These are phyloP conservation scores for Trichosporon ovoides DNA, from an alignment of 1,284 basidiomycete species.

Conservation along the genomic window DNA sequence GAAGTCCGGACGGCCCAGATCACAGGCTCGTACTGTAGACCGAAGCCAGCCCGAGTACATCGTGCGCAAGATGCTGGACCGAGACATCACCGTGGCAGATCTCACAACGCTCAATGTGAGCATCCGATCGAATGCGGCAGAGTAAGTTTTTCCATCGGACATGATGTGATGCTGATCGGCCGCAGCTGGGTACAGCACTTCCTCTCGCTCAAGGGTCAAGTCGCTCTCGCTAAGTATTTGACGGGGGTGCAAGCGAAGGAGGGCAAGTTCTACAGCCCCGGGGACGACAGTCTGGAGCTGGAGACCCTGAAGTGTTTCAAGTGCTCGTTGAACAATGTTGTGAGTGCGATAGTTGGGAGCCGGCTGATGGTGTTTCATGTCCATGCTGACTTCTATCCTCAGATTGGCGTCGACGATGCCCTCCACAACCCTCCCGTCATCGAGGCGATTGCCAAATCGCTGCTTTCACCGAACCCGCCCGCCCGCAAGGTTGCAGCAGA, in stretches of 20 bases:
- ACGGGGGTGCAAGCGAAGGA: constrained; percentile 31
- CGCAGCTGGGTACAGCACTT: constrained; percentile 76
- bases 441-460: constrained; percentile 72
- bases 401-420: constrained; percentile 73
- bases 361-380: neutral
- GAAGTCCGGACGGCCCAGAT: constrained; percentile 51
- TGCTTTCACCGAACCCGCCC: constrained; percentile 75
- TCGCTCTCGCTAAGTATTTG: constrained; percentile 76
- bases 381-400: constrained; percentile 14
- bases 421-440: constrained; percentile 72
- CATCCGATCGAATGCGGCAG: constrained; percentile 71
- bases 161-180: neutral
- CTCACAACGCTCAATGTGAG: constrained; percentile 35
- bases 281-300: constrained; percentile 60
- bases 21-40: constrained; percentile 39
- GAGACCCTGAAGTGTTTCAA: constrained; percentile 86
- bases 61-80: constrained; percentile 36
- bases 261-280: neutral
- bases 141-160: constrained; percentile 53
- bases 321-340: constrained; percentile 72
- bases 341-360: constrained; percentile 47
- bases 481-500: constrained; percentile 79
- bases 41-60: constrained; percentile 69
- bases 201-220: constrained; percentile 70
- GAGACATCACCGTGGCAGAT: constrained; percentile 34